Percentiles rank a stretch among this genome's conserved stretches.
These are phyloP conservation scores for Zangia roseola DNA, from an alignment of 768 basidiomycete genomes.

Conservation along the genomic window DNA sequence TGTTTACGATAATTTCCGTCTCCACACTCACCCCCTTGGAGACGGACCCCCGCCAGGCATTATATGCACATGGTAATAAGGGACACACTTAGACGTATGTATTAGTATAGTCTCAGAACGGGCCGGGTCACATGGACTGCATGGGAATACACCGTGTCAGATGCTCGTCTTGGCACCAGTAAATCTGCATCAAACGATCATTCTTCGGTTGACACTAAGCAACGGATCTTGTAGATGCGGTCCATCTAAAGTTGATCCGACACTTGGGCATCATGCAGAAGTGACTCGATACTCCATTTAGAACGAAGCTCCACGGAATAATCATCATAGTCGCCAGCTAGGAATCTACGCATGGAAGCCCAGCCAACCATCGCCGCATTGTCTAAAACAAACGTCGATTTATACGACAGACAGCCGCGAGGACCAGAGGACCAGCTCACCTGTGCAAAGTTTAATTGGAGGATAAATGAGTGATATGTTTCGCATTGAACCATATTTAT, in stretches of 20 bases:
- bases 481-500: conserved; percentile 24
- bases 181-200: too few species aligned
- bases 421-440: conserved; percentile 35
- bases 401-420: neutral
- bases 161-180: too few species aligned
- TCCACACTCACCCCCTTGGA: too few species aligned
- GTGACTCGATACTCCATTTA: conserved; percentile 74
- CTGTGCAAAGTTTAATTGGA: conserved; percentile 80
- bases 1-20: too few species aligned
- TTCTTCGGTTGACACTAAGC: too few species aligned
- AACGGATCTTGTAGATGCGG: too few species aligned
- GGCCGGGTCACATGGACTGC: too few species aligned
- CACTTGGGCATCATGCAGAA: neutral
- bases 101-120: too few species aligned
- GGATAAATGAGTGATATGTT: conserved; percentile 63
- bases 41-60: too few species aligned
- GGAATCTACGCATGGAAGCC: conserved; percentile 84
- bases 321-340: conserved; percentile 55
- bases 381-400: conserved; percentile 45
- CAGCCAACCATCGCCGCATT: conserved; percentile 98
- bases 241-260: neutral
- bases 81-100: too few species aligned
- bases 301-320: conserved; percentile 60
- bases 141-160: too few species aligned
- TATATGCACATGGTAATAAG: too few species aligned